These are phyloP conservation scores for Acacia pycnantha DNA, from an alignment of 331 rosid species.

Conservation along the genomic window DNA sequence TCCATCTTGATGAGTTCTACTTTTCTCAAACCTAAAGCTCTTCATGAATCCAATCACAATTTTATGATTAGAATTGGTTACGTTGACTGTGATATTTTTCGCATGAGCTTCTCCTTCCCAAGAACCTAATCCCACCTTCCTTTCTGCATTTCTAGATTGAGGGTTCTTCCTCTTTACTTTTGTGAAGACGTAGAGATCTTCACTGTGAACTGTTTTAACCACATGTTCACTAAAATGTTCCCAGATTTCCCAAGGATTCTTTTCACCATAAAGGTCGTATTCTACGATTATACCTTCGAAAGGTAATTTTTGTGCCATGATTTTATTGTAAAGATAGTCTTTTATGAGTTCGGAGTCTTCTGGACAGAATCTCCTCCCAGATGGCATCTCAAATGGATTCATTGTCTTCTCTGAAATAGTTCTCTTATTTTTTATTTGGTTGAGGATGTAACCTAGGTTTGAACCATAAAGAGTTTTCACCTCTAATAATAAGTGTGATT, in stretches of 20 bases:
- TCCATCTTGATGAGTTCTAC: background rate
- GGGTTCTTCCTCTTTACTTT: background rate
- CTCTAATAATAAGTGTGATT: too few relatives aligned
- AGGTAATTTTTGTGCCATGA: background rate
- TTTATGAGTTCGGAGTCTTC: background rate
- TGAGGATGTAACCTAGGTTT: too few relatives aligned
- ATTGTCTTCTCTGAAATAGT: too few relatives aligned
- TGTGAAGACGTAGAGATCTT: too few relatives aligned
- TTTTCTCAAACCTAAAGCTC: background rate
- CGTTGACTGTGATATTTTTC: background rate
- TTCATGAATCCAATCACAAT: background rate
- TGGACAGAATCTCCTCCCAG: background rate
- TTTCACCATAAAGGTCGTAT: background rate
- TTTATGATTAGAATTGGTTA: too few relatives aligned
- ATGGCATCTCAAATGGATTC: background rate
- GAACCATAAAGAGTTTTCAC: too few relatives aligned
- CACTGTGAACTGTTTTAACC: too few relatives aligned
- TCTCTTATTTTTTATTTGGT: too few relatives aligned
- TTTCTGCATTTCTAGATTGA: background rate
- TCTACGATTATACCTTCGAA: background rate
- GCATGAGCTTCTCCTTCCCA: background rate
- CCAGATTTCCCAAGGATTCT: background rate
- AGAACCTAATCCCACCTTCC: background rate
- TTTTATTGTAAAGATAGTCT: background rate
- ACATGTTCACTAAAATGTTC: too few relatives aligned